These are phyloP conservation scores for Monosporascus sp. DNA, from an alignment of 2,329 filamentous ascomycete genomes.

Conservation along the genomic window DNA sequence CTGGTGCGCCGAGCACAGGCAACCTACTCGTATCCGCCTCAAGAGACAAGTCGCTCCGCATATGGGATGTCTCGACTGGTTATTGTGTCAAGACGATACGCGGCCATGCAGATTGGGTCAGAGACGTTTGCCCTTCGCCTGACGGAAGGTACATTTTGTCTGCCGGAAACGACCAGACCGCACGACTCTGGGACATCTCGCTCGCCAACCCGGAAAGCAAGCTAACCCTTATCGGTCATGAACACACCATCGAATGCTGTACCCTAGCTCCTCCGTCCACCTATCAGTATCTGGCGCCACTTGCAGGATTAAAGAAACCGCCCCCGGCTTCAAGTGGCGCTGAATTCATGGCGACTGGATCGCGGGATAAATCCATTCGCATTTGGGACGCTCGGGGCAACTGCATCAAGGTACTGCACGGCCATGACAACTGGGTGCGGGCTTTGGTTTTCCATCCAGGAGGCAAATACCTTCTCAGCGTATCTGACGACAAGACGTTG, in stretches of 20 bases:
- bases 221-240: slow-evolving; percentile 76
- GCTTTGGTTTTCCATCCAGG: slow-evolving; percentile 84
- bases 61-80: slow-evolving; percentile 92
- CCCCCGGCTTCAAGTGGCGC: slow-evolving; percentile 68
- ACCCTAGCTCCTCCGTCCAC: slow-evolving; percentile 74
- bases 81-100: slow-evolving; percentile 88
- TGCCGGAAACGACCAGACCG: slow-evolving; percentile 75
- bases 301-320: slow-evolving; percentile 80
- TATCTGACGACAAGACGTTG: slow-evolving; percentile 84
- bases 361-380: slow-evolving; percentile 83
- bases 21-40: slow-evolving; percentile 84
- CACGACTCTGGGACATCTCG: slow-evolving; percentile 79
- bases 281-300: slow-evolving; percentile 68
- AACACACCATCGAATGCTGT: slow-evolving; percentile 81
- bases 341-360: slow-evolving; percentile 86
- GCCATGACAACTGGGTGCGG: slow-evolving; percentile 93
- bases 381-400: slow-evolving; percentile 84
- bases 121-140: slow-evolving; percentile 74
- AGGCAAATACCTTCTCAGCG: slow-evolving; percentile 82
- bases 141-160: slow-evolving; percentile 82
- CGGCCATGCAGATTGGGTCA: slow-evolving; percentile 87
- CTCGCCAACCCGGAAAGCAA: slow-evolving; percentile 65
- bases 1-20: slow-evolving; percentile 70
- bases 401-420: slow-evolving; percentile 74
- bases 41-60: slow-evolving; percentile 74